phyloP scores from a whole-genome alignment of 2,329 filamentous ascomycete species.

The Hymenoscyphus linearis region DNA sequence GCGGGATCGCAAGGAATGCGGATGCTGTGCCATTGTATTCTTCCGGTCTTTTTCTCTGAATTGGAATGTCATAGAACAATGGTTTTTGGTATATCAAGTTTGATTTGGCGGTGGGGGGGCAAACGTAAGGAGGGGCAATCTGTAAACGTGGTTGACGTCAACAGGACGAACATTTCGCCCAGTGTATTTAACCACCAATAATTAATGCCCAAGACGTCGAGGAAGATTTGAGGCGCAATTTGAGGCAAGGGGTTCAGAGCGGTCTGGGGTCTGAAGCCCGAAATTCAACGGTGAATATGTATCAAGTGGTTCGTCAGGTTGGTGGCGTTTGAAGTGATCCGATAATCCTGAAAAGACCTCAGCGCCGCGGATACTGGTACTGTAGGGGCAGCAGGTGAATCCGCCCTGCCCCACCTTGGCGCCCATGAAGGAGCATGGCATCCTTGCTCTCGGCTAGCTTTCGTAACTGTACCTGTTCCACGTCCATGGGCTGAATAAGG shows the following conservation, averaged over 20 bases:
- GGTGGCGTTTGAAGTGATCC: not conserved
- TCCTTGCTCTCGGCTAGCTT: not conserved
- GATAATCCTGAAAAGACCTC: not conserved
- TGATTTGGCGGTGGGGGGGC: constrained; percentile 3
- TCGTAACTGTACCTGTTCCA: not conserved
- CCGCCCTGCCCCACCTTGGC: not conserved
- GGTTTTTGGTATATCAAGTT: not conserved
- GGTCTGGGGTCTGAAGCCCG: not conserved
- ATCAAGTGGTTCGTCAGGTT: not conserved
- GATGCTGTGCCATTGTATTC: constrained; percentile 22
- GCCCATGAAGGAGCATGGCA: not conserved
- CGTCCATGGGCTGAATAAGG: not conserved
- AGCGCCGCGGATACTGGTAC: not conserved
- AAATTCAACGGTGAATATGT: not conserved
- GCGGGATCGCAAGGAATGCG: constrained; percentile 11
- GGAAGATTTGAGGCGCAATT: too few relatives aligned
- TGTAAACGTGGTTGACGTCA: constrained; percentile 8
- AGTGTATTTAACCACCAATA: too few relatives aligned
- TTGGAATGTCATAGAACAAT: not conserved
- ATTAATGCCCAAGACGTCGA: not conserved
- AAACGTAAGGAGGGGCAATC: not conserved
- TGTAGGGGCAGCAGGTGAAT: too few relatives aligned
- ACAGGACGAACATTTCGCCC: not conserved
- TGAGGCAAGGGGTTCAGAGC: not conserved
- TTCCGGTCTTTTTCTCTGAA: constrained; percentile 13